Evolutionary conservation across 805 yeast species (phyloP), one percentile per base, ranked within the genome.

Genomic region (Torulaspora maleeae): DNA sequence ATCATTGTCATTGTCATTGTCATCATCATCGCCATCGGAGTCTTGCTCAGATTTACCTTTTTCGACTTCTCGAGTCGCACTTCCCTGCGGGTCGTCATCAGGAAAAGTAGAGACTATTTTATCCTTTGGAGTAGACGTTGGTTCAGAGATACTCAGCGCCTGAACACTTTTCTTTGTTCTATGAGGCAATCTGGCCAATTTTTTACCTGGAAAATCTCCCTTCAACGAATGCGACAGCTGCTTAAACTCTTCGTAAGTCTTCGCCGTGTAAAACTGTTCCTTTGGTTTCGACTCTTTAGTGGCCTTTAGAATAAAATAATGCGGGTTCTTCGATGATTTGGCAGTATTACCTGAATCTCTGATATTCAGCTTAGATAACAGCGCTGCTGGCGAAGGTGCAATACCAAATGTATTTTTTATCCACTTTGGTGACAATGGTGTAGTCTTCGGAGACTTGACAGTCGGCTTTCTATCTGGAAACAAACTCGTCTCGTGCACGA

Each of bases 191-290:
- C 63, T 67, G 3, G 83, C 80, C 16, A 85, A 62, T 8, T 75
- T 77, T 43, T 80, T 77, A 0, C 91, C 95, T 0, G 96, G 95
- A 54, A 78, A 85, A 37, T 66, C 68, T 32, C 68, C 67, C 49
- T 73, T 75, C 44, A 89, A 64, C n/a, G 60, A 56, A 20, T 67
- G 64, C 46, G 82, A 79, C 24, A 91, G 67, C 6, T 66, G 68
- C 47, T 72, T 75, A 62, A 91, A 91, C 13, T 86, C 87, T 2
- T 76, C 66, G 60, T 86, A 91, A 8, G 83, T 66, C 45, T 88
- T 72, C 0, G 79, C 72, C 0, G 84, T 76, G 54, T 74, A 81
- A 22, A 49, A 36, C 44, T 74, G 62, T 2, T 60, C 58, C 1
- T 65, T 66, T 1, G 61, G 58, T 1, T 64, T 51, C 5, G 49